Evolutionary conservation across 2,329 filamentous ascomycete genomes (phyloP), one percentile per base, ranked within the genome.

Genomic region (Colletotrichum graminicola): DNA sequence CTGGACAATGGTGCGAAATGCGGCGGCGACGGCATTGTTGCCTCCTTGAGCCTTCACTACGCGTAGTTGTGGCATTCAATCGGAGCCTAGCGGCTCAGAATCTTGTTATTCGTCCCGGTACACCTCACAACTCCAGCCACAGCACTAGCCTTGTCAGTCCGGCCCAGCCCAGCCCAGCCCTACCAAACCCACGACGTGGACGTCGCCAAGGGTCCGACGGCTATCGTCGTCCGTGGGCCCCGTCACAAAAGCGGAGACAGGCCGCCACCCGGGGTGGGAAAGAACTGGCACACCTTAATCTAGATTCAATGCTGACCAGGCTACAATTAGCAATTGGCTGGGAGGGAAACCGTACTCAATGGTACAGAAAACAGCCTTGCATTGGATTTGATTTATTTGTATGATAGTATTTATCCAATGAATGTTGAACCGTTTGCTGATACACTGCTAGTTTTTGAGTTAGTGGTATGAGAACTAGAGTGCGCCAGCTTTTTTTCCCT

Each of bases 201-300:
- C 61, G 68, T 60, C 21, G 60, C 63, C 29, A 49, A 54, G 32
- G n/a, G 34, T 54, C n/a, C 18, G 32, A 62, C 43, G 59, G 52
- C 39, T 68, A 36, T 63, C 54, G 39, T 45, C 54, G 54, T 68
- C 65, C 47, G 63, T 54, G 39, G n/a, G 39, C 23, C 65, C 65
- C 39, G 54, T 71, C 59, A 47, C 45, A 49, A 67, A 64, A 69
- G 69, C 66, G 66, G 66, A 23, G 61, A 69, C 60, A 72, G 66
- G 65, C 65, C 29, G 29, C 29, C 29, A 29, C 29, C 29, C 2
- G 29, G 29, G 29, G 29, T 29, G 4, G 29, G 29, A 29, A 29
- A 29, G 2, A 29, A 29, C 29, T 4, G 4, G 29, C 29, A 29
- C 29, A 29, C 29, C 29, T 29, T 29, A 29, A 29, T 29, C 29